phyloP scores from a whole-genome alignment of 2,329 filamentous ascomycete genomes.

The Verticillium longisporum region DNA sequence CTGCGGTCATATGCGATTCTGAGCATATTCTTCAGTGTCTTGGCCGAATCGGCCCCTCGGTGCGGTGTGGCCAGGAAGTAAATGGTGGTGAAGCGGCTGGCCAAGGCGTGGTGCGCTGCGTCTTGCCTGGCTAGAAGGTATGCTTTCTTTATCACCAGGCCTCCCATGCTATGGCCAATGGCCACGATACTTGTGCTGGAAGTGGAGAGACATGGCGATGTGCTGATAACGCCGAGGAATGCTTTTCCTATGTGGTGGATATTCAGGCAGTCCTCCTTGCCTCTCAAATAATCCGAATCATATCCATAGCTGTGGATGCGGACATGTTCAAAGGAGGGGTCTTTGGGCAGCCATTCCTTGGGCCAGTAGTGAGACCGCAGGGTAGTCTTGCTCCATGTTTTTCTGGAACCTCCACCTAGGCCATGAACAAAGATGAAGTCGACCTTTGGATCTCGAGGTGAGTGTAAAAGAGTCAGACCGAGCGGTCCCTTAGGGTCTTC shows the following conservation, averaged over 20 bases:
- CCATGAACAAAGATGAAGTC: constrained; percentile 32
- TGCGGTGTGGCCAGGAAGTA: constrained; percentile 21
- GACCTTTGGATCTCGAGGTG: constrained; percentile 14
- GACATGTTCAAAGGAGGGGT: constrained; percentile 17
- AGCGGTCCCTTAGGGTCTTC: constrained; percentile 5
- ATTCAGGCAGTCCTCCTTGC: constrained; percentile 17
- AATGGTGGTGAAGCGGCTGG: constrained; percentile 13
- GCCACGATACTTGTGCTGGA: constrained; percentile 18
- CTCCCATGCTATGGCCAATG: constrained; percentile 24
- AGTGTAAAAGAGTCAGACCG: constrained; percentile 15
- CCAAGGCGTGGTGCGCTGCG: constrained; percentile 7
- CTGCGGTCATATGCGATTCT: constrained; percentile 7
- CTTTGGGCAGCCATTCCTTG: constrained; percentile 24
- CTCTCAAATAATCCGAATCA: constrained; percentile 21
- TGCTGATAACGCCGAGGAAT: constrained; percentile 18
- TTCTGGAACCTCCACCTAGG: constrained; percentile 26
- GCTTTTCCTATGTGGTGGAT: constrained; percentile 24
- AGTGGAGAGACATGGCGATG: constrained; percentile 13
- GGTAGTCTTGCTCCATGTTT: constrained; percentile 27
- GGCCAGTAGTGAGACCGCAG: constrained; percentile 27
- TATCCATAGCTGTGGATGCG: constrained; percentile 25
- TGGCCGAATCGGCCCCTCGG: constrained; percentile 18
- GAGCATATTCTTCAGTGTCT: constrained; percentile 17
- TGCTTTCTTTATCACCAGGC: constrained; percentile 22
- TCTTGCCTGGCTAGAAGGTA: constrained; percentile 17